Conservation (phyloP, 129 eudicot genomes). For the Silybum marianum region DNA sequence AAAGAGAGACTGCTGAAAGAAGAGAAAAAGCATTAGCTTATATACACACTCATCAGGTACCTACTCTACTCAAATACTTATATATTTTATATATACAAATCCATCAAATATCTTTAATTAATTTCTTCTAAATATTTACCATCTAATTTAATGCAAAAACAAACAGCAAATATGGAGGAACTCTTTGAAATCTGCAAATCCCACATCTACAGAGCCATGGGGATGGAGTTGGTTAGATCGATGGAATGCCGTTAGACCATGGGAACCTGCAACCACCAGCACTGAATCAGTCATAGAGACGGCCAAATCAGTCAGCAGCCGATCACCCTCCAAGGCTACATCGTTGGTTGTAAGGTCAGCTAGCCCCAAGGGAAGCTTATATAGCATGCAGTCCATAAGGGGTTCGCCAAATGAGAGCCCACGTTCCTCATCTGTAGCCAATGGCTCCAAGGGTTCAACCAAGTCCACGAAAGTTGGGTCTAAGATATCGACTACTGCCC, state of each 20-base stretch:
- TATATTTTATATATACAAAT: not conserved
- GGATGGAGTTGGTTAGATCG: slow-evolving; percentile 88
- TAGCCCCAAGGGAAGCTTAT: slow-evolving; percentile 44
- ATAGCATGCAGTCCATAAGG: slow-evolving; percentile 47
- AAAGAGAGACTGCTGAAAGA: slow-evolving; percentile 74
- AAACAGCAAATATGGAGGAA: slow-evolving; percentile 77
- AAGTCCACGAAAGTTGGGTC: slow-evolving; percentile 51
- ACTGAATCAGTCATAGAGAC: slow-evolving; percentile 20
- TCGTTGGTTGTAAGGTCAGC: slow-evolving; percentile 15
- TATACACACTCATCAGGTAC: slow-evolving; percentile 79
- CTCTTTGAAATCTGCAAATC: slow-evolving; percentile 47
- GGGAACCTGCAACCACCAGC: slow-evolving; percentile 49
- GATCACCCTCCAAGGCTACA: slow-evolving; percentile 43
- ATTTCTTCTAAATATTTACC: not conserved
- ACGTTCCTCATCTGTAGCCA: slow-evolving; percentile 47
- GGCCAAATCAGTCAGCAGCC: slow-evolving; percentile 50
- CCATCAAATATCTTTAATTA: not conserved
- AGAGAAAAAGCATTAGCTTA: slow-evolving; percentile 88
- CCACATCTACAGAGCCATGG: slow-evolving; percentile 73
- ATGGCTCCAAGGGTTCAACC: slow-evolving; percentile 58
- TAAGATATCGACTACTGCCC: slow-evolving; percentile 16
- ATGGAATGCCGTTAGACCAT: slow-evolving; percentile 84
- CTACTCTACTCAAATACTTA: not conserved
- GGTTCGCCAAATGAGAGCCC: slow-evolving; percentile 65
- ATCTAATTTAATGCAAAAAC: not conserved